Conservation (phyloP, 495 filamentous ascomycete genomes). For the Penicillium macrosclerotiorum region DNA sequence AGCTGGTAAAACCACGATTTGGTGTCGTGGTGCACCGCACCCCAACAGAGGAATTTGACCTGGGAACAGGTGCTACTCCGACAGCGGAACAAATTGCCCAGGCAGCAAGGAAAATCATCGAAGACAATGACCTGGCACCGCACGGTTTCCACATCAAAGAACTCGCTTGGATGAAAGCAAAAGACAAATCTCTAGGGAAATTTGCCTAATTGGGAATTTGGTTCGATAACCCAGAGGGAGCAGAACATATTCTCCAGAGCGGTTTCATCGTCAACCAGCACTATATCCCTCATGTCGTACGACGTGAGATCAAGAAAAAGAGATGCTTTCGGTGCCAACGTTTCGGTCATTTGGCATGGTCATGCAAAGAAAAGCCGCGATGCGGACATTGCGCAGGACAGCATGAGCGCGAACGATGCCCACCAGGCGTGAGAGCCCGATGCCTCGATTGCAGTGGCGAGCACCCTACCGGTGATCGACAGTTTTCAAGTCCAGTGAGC, state of each 20-base stretch:
- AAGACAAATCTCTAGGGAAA: conserved; percentile 18
- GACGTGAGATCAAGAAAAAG: conserved; percentile 19
- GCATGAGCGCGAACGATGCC: conserved; percentile 19
- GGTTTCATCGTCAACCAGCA: conserved; percentile 20
- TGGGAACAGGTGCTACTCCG: too few species aligned
- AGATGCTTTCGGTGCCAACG: conserved; percentile 25
- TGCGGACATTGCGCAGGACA: conserved; percentile 25
- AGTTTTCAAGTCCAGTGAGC: conserved; percentile 10
- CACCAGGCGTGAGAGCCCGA: conserved; percentile 16
- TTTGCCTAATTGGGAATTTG: conserved; percentile 23
- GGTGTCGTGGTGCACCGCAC: conserved; percentile 21
- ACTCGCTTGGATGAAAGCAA: conserved; percentile 20
- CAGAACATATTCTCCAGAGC: conserved; percentile 18
- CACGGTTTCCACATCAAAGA: conserved; percentile 23
- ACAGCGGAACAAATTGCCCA: not conserved
- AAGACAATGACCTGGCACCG: conserved; percentile 20
- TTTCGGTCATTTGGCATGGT: conserved; percentile 31
- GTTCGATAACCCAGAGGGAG: conserved; percentile 21
- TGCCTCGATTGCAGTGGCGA: conserved; percentile 23
- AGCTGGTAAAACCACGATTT: not conserved
- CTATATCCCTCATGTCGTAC: conserved; percentile 21
- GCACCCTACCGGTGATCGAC: conserved; percentile 20
- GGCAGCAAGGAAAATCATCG: conserved; percentile 19
- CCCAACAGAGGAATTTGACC: conserved; percentile 21
- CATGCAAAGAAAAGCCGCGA: conserved; percentile 26